Evolutionary conservation across 106 monocot genomes (phyloP).

Genomic region (Dioscorea alata): DNA sequence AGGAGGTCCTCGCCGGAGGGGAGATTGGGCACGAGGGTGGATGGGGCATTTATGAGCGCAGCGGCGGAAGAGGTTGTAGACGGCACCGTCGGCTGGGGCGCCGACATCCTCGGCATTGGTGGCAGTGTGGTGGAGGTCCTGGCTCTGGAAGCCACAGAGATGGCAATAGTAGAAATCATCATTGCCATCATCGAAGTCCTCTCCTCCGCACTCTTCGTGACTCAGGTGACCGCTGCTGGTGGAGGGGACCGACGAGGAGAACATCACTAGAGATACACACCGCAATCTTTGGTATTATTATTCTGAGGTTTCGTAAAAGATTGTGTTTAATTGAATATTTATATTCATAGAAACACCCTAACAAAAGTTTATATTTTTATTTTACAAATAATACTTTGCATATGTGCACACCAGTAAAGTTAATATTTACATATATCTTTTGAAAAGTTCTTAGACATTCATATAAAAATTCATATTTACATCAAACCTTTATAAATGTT

Average conservation of each 20-base stretch:
- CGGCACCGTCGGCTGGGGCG: constrained; percentile 2
- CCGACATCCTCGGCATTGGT: constrained; percentile 30
- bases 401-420: too few relatives aligned
- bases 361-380: too few relatives aligned
- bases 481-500: too few relatives aligned
- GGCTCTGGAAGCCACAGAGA: constrained; percentile 33
- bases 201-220: constrained; percentile 38
- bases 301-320: too few relatives aligned
- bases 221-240: constrained; percentile 2
- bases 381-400: too few relatives aligned
- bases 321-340: too few relatives aligned
- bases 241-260: neutral
- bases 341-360: too few relatives aligned
- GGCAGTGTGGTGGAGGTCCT: constrained; percentile 26
- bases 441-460: too few relatives aligned
- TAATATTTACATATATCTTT: too few relatives aligned
- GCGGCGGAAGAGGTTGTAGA: constrained; percentile 31
- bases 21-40: neutral
- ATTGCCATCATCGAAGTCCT: constrained; percentile 26
- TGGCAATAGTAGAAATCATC: constrained; percentile 57
- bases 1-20: constrained; percentile 12
- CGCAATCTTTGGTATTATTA: too few relatives aligned
- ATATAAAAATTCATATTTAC: too few relatives aligned
- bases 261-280: too few relatives aligned
- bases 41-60: constrained; percentile 4